Conservation (phyloP, 2,329 filamentous ascomycete species). For the Mycosphaerella sp. region DNA sequence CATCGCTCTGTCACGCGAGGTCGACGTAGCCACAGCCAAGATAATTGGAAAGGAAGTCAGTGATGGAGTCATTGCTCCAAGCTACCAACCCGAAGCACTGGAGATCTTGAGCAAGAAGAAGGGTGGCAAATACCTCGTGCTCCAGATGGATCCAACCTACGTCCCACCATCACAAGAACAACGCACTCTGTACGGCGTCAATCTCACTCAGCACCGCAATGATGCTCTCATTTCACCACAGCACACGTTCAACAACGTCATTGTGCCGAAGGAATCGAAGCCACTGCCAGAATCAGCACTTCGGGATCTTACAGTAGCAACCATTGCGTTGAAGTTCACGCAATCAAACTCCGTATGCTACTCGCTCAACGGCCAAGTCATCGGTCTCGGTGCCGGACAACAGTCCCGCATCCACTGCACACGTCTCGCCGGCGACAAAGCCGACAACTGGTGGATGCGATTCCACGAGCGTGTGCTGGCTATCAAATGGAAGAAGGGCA, state of each 20-base stretch:
- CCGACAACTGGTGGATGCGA: constrained; percentile 99
- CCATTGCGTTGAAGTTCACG: constrained; percentile 96
- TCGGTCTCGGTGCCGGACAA: constrained; percentile 92
- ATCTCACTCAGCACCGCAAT: constrained; percentile 84
- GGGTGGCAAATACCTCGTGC: constrained; percentile 90
- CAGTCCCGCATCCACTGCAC: constrained; percentile 99
- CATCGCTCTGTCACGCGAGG: constrained; percentile 84
- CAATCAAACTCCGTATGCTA: constrained; percentile 99
- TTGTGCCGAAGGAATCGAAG: constrained; percentile 73
- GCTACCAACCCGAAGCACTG: constrained; percentile 76
- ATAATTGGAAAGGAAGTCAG: constrained; percentile 98
- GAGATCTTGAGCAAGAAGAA: constrained; percentile 97
- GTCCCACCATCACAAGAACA: constrained; percentile 67
- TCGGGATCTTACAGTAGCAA: constrained; percentile 87
- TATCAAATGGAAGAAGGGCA: constrained; percentile 96
- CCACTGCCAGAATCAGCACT: constrained; percentile 72
- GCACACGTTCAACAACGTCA: constrained; percentile 72
- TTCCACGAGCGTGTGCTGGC: constrained; percentile 84
- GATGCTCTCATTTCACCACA: constrained; percentile 77
- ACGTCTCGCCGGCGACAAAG: constrained; percentile 92
- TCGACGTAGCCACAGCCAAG: constrained; percentile 88
- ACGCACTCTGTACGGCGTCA: constrained; percentile 84
- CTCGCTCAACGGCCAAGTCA: constrained; percentile 83
- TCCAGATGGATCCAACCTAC: constrained; percentile 89
- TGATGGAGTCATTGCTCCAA: constrained; percentile 89